Base-by-base conservation (phyloP, 2,329 filamentous ascomycete genomes). In the Penicillium sclerotiorum region DNA sequence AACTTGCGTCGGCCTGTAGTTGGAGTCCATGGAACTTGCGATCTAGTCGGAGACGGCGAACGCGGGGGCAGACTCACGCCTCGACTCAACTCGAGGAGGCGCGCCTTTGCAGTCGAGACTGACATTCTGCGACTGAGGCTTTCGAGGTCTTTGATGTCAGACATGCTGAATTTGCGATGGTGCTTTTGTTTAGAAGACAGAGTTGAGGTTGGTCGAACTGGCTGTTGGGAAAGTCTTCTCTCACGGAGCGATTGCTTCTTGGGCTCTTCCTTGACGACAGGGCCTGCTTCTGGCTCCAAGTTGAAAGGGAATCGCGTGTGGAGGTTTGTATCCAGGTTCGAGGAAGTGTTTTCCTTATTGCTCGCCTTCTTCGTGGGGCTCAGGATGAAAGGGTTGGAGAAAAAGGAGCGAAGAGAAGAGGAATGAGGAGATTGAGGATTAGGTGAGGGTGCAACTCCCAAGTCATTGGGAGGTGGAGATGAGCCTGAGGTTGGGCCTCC, bases 271-370 rank as follows among this genome's bases (percentile, higher is more conserved):
- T 43, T 32, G 28, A 15, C 12, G 8, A 20, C 33, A 11, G 27
- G 45, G 13, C 27, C 45, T 21, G 45, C 44, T 25, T 61, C 58
- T 1, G 43, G 33, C 3, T 46, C 52, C 5, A 62, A 45, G 27
- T 61, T 65, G 53, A 65, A 64, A 1, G 63, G 63, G 27, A 64
- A 64, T 25, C 52, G 55, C 15, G 45, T 58, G 36, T 59, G 60
- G n/a, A 63, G 51, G 8, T 52, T 49, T 2, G 43, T 47, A 11
- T 60, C 44, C 8, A 51, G 47, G n/a, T 48, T 60, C 61, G 27
- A 22, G 13, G 11, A 7, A 21, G 25, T 22, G n/a, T 12, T 41
- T 28, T 13, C 25, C 25, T 28, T 8, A 2, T 3, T 28, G 3
- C 13, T 13, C 3, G 25, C 13, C 13, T 28, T 13, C 9, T 28